Conservation (phyloP, 225 moss, liverwort and hornwort genomes). For the Antitrichia curtipendula region DNA sequence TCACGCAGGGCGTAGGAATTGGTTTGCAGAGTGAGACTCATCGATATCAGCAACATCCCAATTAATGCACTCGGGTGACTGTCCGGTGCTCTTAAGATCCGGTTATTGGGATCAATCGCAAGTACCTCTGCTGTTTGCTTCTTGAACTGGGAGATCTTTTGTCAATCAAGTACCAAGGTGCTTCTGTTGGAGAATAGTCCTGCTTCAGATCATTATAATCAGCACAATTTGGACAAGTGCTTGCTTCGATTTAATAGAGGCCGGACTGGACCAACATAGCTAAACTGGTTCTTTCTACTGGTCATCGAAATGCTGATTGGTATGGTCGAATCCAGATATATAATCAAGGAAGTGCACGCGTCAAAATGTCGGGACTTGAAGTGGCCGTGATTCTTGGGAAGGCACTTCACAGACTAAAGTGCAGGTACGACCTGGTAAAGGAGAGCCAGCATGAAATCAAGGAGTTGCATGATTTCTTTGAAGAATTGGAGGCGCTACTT, state of each 20-base stretch:
- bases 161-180: neutral
- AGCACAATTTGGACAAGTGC: neutral
- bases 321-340: neutral
- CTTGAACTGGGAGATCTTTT: neutral
- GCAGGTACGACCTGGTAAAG: neutral
- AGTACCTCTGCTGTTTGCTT: neutral
- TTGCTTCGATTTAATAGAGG: neutral
- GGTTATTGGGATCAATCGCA: neutral
- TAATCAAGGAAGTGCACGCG: neutral
- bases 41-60: neutral
- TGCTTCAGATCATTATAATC: neutral
- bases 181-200: neutral
- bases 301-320: neutral
- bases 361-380: neutral
- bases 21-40: neutral
- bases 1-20: neutral
- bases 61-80: neutral
- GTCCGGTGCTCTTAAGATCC: neutral
- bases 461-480: neutral
- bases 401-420: neutral
- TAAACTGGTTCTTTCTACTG: neutral
- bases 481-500: neutral
- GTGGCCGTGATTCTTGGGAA: neutral
- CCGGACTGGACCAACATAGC: neutral
- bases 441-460: neutral